Conservation (phyloP, 768 basidiomycete genomes). For the Trametes meyenii region DNA sequence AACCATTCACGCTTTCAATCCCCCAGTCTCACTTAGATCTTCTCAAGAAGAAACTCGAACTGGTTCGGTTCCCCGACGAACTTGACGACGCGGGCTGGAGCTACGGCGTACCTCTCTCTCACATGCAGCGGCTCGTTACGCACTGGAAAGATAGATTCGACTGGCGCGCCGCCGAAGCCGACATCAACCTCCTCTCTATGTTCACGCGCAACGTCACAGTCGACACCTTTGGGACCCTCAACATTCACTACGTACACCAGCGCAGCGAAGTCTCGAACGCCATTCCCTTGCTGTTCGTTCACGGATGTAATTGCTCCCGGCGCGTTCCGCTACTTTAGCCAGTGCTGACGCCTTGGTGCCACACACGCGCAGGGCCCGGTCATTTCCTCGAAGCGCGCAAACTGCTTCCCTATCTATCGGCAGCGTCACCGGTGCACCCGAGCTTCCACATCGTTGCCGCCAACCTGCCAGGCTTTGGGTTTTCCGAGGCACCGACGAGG, state of each 20-base stretch:
- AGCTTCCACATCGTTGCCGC: conserved; percentile 63
- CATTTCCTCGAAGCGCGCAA: conserved; percentile 58
- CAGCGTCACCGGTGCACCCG: conserved; percentile 44
- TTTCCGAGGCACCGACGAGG: conserved; percentile 56
- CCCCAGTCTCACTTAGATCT: conserved; percentile 19
- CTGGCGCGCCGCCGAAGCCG: conserved; percentile 55
- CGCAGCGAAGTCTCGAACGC: conserved; percentile 44
- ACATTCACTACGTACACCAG: conserved; percentile 61
- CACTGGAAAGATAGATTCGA: conserved; percentile 56
- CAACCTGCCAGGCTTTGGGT: conserved; percentile 62
- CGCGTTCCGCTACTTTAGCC: too few species aligned
- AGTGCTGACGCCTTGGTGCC: not conserved
- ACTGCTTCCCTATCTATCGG: conserved; percentile 53
- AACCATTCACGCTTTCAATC: conserved; percentile 29
- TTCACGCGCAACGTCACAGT: conserved; percentile 55
- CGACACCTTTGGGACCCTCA: conserved; percentile 46
- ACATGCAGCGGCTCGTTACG: conserved; percentile 48
- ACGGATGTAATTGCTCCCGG: conserved; percentile 48
- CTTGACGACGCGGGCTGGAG: conserved; percentile 27
- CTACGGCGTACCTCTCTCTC: conserved; percentile 45
- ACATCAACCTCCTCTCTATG: conserved; percentile 56
- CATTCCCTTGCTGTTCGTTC: conserved; percentile 62
- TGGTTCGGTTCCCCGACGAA: conserved; percentile 31
- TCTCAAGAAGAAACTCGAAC: conserved; percentile 28
- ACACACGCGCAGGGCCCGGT: conserved; percentile 54